A percentile compares a stretch with the other conserved stretches of the same genome.
Evolutionary conservation across 805 yeast species (phyloP).

Genomic region (Lachancea waltii): DNA sequence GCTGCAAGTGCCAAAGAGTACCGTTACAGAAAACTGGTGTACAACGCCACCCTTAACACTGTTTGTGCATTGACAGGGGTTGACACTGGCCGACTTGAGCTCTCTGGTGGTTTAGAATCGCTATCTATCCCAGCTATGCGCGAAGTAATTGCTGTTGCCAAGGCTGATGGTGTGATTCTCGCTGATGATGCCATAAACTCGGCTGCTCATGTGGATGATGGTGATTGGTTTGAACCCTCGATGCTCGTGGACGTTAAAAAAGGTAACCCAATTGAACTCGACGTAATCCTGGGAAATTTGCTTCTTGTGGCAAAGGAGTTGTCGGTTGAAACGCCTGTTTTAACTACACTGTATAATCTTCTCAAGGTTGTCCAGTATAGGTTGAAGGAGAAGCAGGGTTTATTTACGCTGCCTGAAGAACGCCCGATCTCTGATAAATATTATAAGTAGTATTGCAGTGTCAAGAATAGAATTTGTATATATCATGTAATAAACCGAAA

Average conservation of each 20-base stretch:
- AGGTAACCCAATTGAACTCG: constrained; percentile 63
- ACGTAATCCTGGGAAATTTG: constrained; percentile 65
- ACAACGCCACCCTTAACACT: constrained; percentile 64
- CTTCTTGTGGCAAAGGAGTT: constrained; percentile 42
- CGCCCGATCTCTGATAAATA: constrained; percentile 29
- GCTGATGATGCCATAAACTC: constrained; percentile 42
- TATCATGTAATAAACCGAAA: too few species aligned
- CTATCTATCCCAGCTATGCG: constrained; percentile 56
- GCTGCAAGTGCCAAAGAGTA: constrained; percentile 43
- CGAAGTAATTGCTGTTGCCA: constrained; percentile 60
- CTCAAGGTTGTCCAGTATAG: constrained; percentile 57
- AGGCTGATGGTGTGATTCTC: constrained; percentile 55
- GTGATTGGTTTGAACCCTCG: constrained; percentile 57
- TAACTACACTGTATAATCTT: constrained; percentile 50
- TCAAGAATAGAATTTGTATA: too few species aligned
- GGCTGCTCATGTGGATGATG: constrained; percentile 54
- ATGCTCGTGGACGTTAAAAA: constrained; percentile 65
- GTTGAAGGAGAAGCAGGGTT: constrained; percentile 51
- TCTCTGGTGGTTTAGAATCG: constrained; percentile 38
- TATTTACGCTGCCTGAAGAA: constrained; percentile 37
- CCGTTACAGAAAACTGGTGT: constrained; percentile 63
- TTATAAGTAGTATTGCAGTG: not conserved
- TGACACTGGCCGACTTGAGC: constrained; percentile 50
- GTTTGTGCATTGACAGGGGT: constrained; percentile 51
- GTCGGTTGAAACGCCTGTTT: constrained; percentile 52